Conservation (phyloP, 2,329 filamentous ascomycete species). For the Sodiomyces alkalinus region DNA sequence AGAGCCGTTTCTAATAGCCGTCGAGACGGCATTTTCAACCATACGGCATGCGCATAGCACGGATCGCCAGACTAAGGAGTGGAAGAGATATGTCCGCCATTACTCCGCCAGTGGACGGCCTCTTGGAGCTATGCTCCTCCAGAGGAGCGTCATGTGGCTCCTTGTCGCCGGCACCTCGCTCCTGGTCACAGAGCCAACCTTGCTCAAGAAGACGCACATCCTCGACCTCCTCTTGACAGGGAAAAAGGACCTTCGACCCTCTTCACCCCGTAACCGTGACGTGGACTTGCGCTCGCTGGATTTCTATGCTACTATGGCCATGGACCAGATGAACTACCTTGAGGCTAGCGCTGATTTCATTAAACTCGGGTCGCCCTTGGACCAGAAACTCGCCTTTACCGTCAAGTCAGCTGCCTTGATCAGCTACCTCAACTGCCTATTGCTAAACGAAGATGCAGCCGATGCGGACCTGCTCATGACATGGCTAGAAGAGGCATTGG, state of each 20-base stretch:
- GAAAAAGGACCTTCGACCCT: conserved; percentile 28
- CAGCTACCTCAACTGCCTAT: conserved; percentile 71
- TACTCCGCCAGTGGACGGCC: conserved; percentile 71
- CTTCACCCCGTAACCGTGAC: conserved; percentile 26
- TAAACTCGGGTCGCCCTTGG: conserved; percentile 68
- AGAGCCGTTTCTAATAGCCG: conserved; percentile 67
- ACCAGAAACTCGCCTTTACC: conserved; percentile 73
- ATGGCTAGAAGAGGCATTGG: conserved; percentile 75
- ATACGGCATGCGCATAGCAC: conserved; percentile 64
- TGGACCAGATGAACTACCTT: conserved; percentile 71
- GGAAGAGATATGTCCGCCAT: conserved; percentile 73
- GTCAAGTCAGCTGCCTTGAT: conserved; percentile 73
- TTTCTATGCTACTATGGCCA: conserved; percentile 54
- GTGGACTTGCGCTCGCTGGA: conserved; percentile 42
- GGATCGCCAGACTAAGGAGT: conserved; percentile 57
- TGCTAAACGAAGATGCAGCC: conserved; percentile 67
- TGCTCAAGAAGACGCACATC: conserved; percentile 46
- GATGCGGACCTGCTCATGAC: conserved; percentile 64
- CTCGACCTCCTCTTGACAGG: conserved; percentile 58
- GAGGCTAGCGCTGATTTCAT: conserved; percentile 87
- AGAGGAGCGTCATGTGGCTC: conserved; percentile 76
- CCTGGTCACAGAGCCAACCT: conserved; percentile 47
- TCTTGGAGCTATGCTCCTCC: conserved; percentile 78
- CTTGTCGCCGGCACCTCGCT: conserved; percentile 66
- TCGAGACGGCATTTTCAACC: conserved; percentile 82